Conservation (phyloP, 2,329 filamentous ascomycete species). For the Lomentospora prolificans region DNA sequence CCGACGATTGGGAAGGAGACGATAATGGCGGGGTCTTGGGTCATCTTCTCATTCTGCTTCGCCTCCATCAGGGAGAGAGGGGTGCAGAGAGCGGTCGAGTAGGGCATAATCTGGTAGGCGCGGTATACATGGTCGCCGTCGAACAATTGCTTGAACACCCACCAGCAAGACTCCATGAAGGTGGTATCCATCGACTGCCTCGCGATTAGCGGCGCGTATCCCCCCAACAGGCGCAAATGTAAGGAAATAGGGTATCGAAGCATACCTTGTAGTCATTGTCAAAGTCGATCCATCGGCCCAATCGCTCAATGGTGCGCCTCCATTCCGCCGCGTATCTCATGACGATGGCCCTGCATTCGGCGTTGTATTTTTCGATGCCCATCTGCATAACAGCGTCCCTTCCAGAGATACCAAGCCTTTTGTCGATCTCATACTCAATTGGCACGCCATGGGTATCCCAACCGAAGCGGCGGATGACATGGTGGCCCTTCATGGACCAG, state of each 20-base stretch:
- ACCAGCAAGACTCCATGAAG: conserved; percentile 74
- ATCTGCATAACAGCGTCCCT: conserved; percentile 72
- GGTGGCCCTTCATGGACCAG: conserved; percentile 85
- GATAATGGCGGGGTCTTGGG: conserved; percentile 63
- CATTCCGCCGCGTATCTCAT: conserved; percentile 77
- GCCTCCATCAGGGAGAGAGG: conserved; percentile 69
- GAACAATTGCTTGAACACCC: conserved; percentile 67
- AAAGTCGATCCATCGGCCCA: conserved; percentile 71
- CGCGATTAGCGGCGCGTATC: not conserved
- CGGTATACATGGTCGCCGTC: conserved; percentile 64
- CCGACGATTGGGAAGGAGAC: conserved; percentile 60
- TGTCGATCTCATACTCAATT: conserved; percentile 88
- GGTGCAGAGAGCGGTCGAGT: conserved; percentile 64
- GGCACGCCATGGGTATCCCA: conserved; percentile 84
- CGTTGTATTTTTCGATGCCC: conserved; percentile 75
- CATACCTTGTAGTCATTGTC: conserved; percentile 66
- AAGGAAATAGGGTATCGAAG: not conserved
- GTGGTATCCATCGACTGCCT: conserved; percentile 58
- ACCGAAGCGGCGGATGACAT: conserved; percentile 76
- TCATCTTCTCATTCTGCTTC: conserved; percentile 66
- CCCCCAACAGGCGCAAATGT: not conserved
- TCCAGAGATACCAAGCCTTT: conserved; percentile 73
- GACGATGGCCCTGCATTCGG: conserved; percentile 75
- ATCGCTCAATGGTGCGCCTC: conserved; percentile 63
- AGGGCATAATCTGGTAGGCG: conserved; percentile 66